These are phyloP conservation scores for Metschnikowia kofuensis DNA, from an alignment of 805 yeast genomes.

Conservation along the genomic window DNA sequence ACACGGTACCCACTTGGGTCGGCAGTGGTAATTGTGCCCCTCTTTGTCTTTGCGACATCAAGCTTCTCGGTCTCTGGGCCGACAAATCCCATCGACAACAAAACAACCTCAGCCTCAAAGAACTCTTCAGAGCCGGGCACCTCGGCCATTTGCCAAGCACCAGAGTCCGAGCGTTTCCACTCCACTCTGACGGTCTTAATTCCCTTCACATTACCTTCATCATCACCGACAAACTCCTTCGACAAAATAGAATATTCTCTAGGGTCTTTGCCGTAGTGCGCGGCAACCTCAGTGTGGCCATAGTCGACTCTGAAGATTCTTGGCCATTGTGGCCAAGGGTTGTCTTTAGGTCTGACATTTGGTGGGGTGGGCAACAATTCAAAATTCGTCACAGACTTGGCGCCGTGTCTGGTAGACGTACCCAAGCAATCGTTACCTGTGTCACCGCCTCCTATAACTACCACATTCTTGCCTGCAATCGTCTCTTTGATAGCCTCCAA, in stretches of 20 bases:
- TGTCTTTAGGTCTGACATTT: conserved; percentile 78
- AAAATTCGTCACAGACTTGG: conserved; percentile 88
- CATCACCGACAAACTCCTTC: conserved; percentile 94
- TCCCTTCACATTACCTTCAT: conserved; percentile 90
- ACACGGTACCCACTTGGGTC: conserved; percentile 67
- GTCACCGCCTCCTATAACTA: conserved; percentile 99
- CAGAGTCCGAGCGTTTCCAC: conserved; percentile 93
- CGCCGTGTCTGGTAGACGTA: conserved; percentile 96
- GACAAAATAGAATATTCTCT: conserved; percentile 94
- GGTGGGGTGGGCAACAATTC: conserved; percentile 95
- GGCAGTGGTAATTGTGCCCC: conserved; percentile 78
- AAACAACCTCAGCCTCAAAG: conserved; percentile 91
- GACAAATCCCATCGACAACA: conserved; percentile 94
- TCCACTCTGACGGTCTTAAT: conserved; percentile 96
- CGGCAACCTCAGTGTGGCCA: conserved; percentile 93
- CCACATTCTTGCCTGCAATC: conserved; percentile 82
- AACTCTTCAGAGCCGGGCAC: conserved; percentile 91
- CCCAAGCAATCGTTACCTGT: conserved; percentile 99
- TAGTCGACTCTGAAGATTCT: conserved; percentile 95
- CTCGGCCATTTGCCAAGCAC: conserved; percentile 99
- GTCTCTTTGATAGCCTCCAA: conserved; percentile 71
- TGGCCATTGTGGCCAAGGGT: conserved; percentile 99
- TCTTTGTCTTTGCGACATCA: conserved; percentile 63
- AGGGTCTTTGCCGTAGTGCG: conserved; percentile 95
- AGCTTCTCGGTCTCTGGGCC: conserved; percentile 90